Percentiles rank a stretch among this genome's conserved stretches.
Evolutionary conservation across 2,329 filamentous ascomycete genomes (phyloP).

Genomic region (Colletotrichum sp.): DNA sequence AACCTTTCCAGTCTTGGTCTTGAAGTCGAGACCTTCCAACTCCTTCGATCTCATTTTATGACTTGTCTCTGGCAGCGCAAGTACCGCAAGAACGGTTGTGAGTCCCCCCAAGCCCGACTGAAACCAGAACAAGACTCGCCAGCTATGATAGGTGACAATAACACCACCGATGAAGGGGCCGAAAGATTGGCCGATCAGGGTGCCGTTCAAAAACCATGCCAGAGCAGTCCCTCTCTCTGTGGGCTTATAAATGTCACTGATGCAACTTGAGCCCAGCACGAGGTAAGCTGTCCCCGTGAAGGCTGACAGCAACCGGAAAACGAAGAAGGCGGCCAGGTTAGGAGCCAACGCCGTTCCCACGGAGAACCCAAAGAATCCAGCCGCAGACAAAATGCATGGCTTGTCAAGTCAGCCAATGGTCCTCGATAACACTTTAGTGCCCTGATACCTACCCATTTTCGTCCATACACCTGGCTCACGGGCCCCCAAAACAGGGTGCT

Average conservation of each 20-base stretch:
- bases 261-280: slow-evolving; percentile 68
- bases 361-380: slow-evolving; percentile 66
- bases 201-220: slow-evolving; percentile 70
- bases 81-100: slow-evolving; percentile 58
- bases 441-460: slow-evolving; percentile 42
- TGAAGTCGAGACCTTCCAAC: slow-evolving; percentile 56
- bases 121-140: slow-evolving; percentile 75
- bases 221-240: slow-evolving; percentile 70
- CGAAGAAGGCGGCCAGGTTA: slow-evolving; percentile 68
- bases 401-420: background rate
- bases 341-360: slow-evolving; percentile 71
- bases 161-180: slow-evolving; percentile 72
- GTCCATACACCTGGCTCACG: slow-evolving; percentile 63
- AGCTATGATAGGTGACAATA: slow-evolving; percentile 71
- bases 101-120: slow-evolving; percentile 66
- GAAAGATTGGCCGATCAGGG: slow-evolving; percentile 68
- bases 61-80: slow-evolving; percentile 73
- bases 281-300: slow-evolving; percentile 74
- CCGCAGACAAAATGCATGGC: slow-evolving; percentile 24
- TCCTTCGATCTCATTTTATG: slow-evolving; percentile 66
- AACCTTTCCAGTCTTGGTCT: slow-evolving; percentile 38
- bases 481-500: slow-evolving; percentile 71
- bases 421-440: slow-evolving; percentile 27
- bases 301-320: slow-evolving; percentile 72
- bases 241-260: slow-evolving; percentile 62